Evolutionary conservation across 139 green algal species (phyloP).

Genomic region (Chlorella vulgaris): DNA sequence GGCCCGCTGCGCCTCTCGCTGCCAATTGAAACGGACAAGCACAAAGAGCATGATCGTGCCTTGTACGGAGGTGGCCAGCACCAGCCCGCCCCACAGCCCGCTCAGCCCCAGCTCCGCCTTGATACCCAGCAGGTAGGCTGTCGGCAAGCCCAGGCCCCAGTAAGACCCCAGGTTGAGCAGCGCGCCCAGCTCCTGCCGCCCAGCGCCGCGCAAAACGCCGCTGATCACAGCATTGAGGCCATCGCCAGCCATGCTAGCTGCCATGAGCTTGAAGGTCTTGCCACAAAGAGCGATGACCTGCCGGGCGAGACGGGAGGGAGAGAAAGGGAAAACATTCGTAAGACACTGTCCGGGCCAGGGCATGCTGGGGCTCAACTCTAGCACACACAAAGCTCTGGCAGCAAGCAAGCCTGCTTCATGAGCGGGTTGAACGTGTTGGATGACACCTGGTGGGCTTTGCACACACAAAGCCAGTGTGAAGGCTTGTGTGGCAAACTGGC

Average conservation of each 20-base stretch:
- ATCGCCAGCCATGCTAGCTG: constrained; percentile 49
- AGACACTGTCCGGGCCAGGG: not conserved
- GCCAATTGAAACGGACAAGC: constrained; percentile 20
- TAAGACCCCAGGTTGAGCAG: constrained; percentile 56
- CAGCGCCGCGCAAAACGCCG: constrained; percentile 43
- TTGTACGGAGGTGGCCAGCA: constrained; percentile 7
- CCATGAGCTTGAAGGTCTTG: constrained; percentile 44
- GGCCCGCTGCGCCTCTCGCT: not conserved
- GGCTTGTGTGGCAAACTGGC: too few species aligned
- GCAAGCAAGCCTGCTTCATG: too few species aligned
- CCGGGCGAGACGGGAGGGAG: not conserved
- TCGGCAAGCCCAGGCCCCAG: constrained; percentile 64
- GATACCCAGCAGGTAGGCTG: constrained; percentile 59
- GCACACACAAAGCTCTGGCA: too few species aligned
- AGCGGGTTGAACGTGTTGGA: too few species aligned
- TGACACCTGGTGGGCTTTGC: too few species aligned
- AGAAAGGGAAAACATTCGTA: not conserved
- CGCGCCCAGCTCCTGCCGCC: constrained; percentile 42
- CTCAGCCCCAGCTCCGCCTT: constrained; percentile 37
- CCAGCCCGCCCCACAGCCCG: constrained; percentile 66
- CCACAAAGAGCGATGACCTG: constrained; percentile 31
- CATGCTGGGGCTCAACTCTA: not conserved
- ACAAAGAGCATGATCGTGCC: not conserved
- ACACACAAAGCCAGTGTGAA: too few species aligned
- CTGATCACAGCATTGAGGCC: constrained; percentile 59